Evolutionary conservation across 345 rosid species (phyloP), one percentile per base, ranked within the genome.

Genomic region (Eucalyptus shirleyi): DNA sequence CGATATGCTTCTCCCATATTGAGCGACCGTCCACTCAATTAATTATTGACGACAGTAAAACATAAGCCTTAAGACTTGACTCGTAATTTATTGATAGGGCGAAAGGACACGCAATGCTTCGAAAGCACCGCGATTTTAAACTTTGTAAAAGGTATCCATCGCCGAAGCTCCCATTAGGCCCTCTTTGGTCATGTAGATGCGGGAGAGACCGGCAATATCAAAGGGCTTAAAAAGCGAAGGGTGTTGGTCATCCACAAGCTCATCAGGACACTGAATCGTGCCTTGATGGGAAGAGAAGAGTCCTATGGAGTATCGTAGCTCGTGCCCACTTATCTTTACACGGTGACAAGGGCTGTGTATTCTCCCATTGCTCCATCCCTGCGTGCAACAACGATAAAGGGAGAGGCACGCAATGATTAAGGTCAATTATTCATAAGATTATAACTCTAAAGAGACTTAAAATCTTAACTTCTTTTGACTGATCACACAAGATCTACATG

Each of bases 321-420:
- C 37, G 37, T 30, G 72, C 37, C 72, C 72, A 5, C 72, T 65
- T n/a, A n/a, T 15, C 37, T n/a, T 65, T 65, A 65, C 72, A 65
- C 19, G 72, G 72, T 65, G 72, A 65, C 72, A n/a, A 30, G 72
- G 37, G 37, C 72, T 65, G 37, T n/a, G 9, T 65, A 65, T 30
- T 65, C 72, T 65, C 72, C 88, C 90, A 77, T 89, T 86, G 86
- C 88, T 47, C 88, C 88, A 89, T 7, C 86, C 90, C 90, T 89
- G 14, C 19, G 5, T 65, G 37, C 72, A n/a, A 65, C 32, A 65
- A 65, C 9, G 19, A 65, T 30, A n/a, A n/a, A 65, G 19, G 72
- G 72, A 65, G 72, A 65, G 37, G 34, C 72, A 13, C 72, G 32
- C 37, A 14, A 65, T 65, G 72, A 65, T 30, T 17, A 65, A 30